Evolutionary conservation across 1,139 yeast genomes (phyloP), one percentile per base, ranked within the genome.

Genomic region (Tardiomyces blankii): DNA sequence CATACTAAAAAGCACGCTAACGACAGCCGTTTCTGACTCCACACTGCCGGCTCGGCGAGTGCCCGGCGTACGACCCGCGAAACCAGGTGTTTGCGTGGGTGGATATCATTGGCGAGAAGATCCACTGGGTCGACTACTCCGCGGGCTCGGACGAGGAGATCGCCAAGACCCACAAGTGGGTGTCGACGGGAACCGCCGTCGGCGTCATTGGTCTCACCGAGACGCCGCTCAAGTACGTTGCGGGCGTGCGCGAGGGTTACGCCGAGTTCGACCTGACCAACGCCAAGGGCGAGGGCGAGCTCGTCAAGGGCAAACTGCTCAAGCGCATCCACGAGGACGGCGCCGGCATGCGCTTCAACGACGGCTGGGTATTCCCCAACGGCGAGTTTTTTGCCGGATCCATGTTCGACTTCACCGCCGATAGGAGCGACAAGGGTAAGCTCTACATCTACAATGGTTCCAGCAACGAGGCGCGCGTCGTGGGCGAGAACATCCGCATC

Each of bases 51-150:
- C 57, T 64, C 12, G 58, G 59, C 18, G 68, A 64, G 46, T 62
- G 67, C 38, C 68, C 68, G 16, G 44, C 58, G 2, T 65, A 60
- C 45, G 67, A 64, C 46, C 46, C 51, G 14, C 46, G 63, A 39
- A 54, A 49, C 43, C 50, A 58, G 42, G 45, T 50, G 14, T 46
- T 65, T 13, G 56, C 55, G 28, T 62, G 64, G 62, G 56, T 64
- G 13, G 68, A 64, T 47, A 63, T 64, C 40, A 51, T 53, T 14
- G 59, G 57, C 16, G 46, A 53, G 18, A 50, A 53, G 30, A 50
- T 64, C 40, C 59, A 58, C 40, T 56, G 62, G 59, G 55, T 53
- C 18, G 57, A 54, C 39, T 43, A 51, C 28, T 45, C 49, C 9
- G 52, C 33, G n/a, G 46, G 48, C 33, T 42, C 44, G 13, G 48